phyloP scores from a whole-genome alignment of 768 basidiomycete species.

The Botryobasidium botryosum region DNA sequence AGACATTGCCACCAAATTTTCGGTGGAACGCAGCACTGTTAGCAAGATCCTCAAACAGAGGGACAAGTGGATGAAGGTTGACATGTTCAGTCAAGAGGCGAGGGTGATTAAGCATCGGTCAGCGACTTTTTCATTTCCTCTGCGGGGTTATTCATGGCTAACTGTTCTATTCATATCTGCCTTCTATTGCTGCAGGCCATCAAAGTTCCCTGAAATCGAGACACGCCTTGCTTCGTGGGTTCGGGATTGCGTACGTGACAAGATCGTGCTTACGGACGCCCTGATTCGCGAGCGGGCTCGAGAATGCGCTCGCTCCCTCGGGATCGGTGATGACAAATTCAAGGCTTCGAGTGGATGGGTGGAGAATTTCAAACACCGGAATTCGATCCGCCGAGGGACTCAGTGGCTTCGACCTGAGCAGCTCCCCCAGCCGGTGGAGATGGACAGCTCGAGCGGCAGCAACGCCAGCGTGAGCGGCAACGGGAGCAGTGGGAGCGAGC shows the following conservation, averaged over 20 bases:
- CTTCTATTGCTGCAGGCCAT: conserved; percentile 43
- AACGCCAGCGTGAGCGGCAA: too few species aligned
- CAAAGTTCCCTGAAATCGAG: conserved; percentile 71
- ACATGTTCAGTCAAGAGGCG: conserved; percentile 27
- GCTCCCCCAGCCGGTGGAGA: too few species aligned
- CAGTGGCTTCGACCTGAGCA: too few species aligned
- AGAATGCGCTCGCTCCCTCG: conserved; percentile 38
- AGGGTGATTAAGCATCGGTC: conserved; percentile 58
- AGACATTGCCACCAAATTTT: conserved; percentile 59
- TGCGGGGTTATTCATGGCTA: background rate
- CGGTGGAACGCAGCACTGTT: conserved; percentile 83
- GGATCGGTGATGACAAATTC: conserved; percentile 54
- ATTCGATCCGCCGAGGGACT: conserved; percentile 49
- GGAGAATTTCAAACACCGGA: conserved; percentile 77
- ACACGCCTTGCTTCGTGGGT: conserved; percentile 43
- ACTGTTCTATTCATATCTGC: background rate
- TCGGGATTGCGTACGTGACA: conserved; percentile 28
- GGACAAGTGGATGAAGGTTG: conserved; percentile 61
- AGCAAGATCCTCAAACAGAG: conserved; percentile 82
- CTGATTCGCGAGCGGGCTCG: conserved; percentile 49
- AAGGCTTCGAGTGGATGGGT: conserved; percentile 89
- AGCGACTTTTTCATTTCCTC: conserved; percentile 7
- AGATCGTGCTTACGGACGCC: conserved; percentile 38
- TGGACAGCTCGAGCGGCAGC: too few species aligned
- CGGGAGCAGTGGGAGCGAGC: too few species aligned